Evolutionary conservation across 768 basidiomycete genomes (phyloP).

Genomic region (Butyriboletus loyo): DNA sequence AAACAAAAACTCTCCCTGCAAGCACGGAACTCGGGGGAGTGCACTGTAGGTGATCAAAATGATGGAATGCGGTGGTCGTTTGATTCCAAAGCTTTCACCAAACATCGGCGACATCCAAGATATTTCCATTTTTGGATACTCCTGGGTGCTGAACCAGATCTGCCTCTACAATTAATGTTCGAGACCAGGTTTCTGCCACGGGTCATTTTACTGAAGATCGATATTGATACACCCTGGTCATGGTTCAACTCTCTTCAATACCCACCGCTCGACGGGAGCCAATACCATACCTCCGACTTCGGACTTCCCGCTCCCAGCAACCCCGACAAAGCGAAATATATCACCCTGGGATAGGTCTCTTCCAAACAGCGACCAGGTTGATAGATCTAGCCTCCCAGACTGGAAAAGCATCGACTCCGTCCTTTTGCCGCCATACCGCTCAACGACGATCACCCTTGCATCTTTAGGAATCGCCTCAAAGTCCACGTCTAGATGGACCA

Average conservation of each 20-base stretch:
- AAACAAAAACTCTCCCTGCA: neutral
- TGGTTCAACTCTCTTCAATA: slow-evolving; percentile 6
- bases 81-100: slow-evolving; percentile 25
- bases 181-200: neutral
- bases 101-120: neutral
- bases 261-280: slow-evolving; percentile 2
- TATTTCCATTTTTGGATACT: neutral
- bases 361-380: slow-evolving; percentile 5
- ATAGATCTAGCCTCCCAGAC: neutral
- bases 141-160: no score
- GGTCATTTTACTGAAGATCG: no score
- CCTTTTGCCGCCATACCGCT: slow-evolving; percentile 1
- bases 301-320: neutral
- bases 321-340: slow-evolving; percentile 13
- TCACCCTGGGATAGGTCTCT: slow-evolving; percentile 12
- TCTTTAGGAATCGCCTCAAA: slow-evolving; percentile 31
- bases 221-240: neutral
- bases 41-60: neutral
- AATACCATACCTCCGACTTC: neutral
- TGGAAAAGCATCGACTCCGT: neutral
- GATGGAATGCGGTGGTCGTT: slow-evolving; percentile 20
- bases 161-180: no score
- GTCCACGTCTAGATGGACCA: slow-evolving; percentile 41
- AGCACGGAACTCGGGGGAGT: neutral
- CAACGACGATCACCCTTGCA: slow-evolving; percentile 1